Percentiles rank a stretch among this genome's conserved stretches.
Conservation (phyloP, 768 basidiomycete genomes). For the Lactifluus rugatus region DNA sequence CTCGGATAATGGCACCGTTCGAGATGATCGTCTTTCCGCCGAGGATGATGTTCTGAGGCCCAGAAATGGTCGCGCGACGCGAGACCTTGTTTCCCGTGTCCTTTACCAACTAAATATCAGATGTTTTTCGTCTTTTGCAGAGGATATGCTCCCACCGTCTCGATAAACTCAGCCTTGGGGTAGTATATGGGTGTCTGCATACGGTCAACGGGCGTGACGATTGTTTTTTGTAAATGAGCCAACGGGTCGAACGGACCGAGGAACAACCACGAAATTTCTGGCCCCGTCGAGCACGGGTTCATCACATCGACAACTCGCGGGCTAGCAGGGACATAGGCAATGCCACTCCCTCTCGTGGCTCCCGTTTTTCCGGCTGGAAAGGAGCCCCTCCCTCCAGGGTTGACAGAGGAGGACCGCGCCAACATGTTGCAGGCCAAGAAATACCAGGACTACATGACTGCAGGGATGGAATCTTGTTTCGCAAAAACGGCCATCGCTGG, state of each 20-base stretch:
- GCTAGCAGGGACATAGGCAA: slow-evolving; percentile 1
- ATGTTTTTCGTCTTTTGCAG: not conserved
- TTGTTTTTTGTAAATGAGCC: not conserved
- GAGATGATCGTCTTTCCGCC: slow-evolving; percentile 97
- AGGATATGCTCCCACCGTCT: slow-evolving; percentile 41
- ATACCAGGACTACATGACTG: slow-evolving; percentile 59
- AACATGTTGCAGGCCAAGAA: slow-evolving; percentile 61
- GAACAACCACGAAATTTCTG: not conserved
- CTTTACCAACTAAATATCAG: slow-evolving; percentile 30
- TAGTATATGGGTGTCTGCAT: slow-evolving; percentile 77
- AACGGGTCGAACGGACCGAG: slow-evolving; percentile 1
- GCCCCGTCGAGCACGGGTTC: not conserved
- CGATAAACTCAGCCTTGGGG: slow-evolving; percentile 76
- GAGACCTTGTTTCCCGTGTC: slow-evolving; percentile 97
- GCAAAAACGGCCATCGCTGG: slow-evolving; percentile 77
- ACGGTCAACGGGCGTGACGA: not conserved
- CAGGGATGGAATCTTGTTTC: slow-evolving; percentile 79
- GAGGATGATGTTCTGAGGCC: slow-evolving; percentile 93
- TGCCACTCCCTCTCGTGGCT: slow-evolving; percentile 35
- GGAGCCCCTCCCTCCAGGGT: slow-evolving; percentile 79
- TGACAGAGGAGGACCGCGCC: slow-evolving; percentile 69
- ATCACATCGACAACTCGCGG: not conserved
- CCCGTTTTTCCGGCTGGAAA: slow-evolving; percentile 79
- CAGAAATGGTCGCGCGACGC: slow-evolving; percentile 80
- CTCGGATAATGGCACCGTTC: slow-evolving; percentile 81